phyloP scores from a whole-genome alignment of 257 asterid species.

The Petunia axillaris region DNA sequence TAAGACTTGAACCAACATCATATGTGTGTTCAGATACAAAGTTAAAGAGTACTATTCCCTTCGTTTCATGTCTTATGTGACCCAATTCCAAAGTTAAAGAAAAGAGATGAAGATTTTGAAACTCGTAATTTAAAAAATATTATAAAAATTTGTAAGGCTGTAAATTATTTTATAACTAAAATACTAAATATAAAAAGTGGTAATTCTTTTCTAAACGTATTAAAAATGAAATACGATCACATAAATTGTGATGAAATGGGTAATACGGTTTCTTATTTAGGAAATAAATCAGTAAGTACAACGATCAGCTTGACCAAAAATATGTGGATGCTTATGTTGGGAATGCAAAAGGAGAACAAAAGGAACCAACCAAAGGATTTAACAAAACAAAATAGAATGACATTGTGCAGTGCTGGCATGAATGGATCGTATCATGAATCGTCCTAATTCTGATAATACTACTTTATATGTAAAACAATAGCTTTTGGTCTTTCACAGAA shows the following conservation, averaged over 20 bases:
- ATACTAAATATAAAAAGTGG: too few species aligned
- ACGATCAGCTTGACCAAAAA: neutral
- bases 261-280: neutral
- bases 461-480: neutral
- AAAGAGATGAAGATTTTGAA: too few species aligned
- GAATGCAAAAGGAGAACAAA: neutral
- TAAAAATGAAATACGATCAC: too few species aligned
- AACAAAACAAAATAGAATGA: neutral
- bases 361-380: neutral
- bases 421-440: constrained; percentile 16
- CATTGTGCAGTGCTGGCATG: constrained; percentile 14
- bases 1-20: neutral
- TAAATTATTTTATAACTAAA: too few species aligned
- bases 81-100: too few species aligned
- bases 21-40: neutral
- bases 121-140: too few species aligned
- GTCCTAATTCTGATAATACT: neutral
- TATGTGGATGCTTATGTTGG: neutral
- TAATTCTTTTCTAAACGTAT: too few species aligned
- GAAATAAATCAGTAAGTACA: neutral
- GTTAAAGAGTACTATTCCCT: neutral
- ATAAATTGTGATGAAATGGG: too few species aligned
- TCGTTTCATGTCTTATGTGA: too few species aligned
- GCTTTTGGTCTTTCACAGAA: constrained; percentile 15
- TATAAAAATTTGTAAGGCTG: too few species aligned